A percentile compares a stretch with the other conserved stretches of the same genome.
phyloP scores from a whole-genome alignment of 2,329 filamentous ascomycete species.

The Penicillium oxalicum region DNA sequence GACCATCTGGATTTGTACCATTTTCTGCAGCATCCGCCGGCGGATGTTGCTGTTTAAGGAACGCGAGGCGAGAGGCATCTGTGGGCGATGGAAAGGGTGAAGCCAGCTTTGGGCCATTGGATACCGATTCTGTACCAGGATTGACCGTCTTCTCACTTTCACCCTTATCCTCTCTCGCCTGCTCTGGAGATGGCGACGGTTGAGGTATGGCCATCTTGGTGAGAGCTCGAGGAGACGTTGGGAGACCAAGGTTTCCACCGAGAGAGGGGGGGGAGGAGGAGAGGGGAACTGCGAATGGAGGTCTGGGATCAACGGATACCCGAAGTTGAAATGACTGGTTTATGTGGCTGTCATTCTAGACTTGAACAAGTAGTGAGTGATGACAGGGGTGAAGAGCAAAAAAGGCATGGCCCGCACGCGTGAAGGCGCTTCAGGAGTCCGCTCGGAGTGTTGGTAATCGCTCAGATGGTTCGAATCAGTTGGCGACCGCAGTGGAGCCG shows the following conservation, averaged over 20 bases:
- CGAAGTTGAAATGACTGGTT: constrained; percentile 1
- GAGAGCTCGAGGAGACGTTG: constrained; percentile 8
- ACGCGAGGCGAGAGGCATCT: constrained; percentile 16
- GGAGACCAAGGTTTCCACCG: constrained; percentile 1
- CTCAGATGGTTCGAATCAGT: constrained; percentile 13
- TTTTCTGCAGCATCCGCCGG: constrained; percentile 12
- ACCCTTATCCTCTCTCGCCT: constrained; percentile 13
- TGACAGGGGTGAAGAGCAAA: constrained; percentile 22
- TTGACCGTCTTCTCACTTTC: constrained; percentile 17
- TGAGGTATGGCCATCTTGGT: constrained; percentile 23
- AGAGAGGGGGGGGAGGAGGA: background rate
- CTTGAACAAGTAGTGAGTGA: constrained; percentile 7
- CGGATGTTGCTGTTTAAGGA: constrained; percentile 13
- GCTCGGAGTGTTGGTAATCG: no score
- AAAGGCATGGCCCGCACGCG: no score
- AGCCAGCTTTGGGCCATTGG: constrained; percentile 19
- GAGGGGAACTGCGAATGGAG: constrained; percentile 6
- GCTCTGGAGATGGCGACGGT: constrained; percentile 15
- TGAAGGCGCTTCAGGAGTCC: no score
- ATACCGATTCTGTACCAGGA: constrained; percentile 16
- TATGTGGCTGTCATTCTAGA: constrained; percentile 12
- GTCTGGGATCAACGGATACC: constrained; percentile 19
- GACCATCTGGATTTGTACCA: constrained; percentile 2
- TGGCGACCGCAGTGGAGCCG: constrained; percentile 26
- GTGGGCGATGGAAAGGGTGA: constrained; percentile 28